These are phyloP conservation scores for Bryopsis sp. DNA, from an alignment of 139 green algal species.

Conservation along the genomic window DNA sequence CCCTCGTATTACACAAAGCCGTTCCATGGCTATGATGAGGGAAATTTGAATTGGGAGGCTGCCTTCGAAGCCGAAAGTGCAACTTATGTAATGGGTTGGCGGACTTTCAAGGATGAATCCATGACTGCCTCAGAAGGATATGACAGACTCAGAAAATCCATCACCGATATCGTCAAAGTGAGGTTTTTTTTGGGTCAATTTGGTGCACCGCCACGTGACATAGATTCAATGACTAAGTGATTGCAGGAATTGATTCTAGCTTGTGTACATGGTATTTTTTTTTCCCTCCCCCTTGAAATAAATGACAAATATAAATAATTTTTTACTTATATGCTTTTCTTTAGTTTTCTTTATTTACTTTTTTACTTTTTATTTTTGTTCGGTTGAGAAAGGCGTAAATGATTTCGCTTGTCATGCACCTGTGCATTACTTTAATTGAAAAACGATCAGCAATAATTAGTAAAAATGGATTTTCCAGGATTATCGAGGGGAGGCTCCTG, in stretches of 20 bases:
- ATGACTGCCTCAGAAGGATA: constrained; percentile 19
- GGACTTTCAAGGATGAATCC: constrained; percentile 41
- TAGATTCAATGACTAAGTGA: too few relatives aligned
- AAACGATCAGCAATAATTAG: not conserved
- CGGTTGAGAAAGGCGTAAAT: not conserved
- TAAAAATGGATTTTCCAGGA: not conserved
- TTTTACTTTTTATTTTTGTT: not conserved
- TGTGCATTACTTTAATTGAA: too few relatives aligned
- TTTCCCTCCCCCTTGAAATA: too few relatives aligned
- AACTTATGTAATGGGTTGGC: constrained; percentile 50
- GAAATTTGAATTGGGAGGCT: not conserved
- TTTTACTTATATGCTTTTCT: too few relatives aligned
- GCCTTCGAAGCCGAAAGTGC: constrained; percentile 49
- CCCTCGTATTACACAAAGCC: constrained; percentile 9
- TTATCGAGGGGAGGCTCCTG: not conserved
- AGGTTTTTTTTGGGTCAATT: too few relatives aligned
- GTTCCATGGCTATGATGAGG: constrained; percentile 11
- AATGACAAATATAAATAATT: too few relatives aligned
- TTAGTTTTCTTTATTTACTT: not conserved
- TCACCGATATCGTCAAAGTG: too few relatives aligned
- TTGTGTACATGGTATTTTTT: too few relatives aligned
- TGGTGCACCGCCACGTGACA: too few relatives aligned
- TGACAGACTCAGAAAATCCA: not conserved
- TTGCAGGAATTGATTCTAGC: too few relatives aligned
- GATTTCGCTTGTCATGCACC: too few relatives aligned